phyloP scores from a whole-genome alignment of 2,329 filamentous ascomycete species.

The Beauveria sp. region DNA sequence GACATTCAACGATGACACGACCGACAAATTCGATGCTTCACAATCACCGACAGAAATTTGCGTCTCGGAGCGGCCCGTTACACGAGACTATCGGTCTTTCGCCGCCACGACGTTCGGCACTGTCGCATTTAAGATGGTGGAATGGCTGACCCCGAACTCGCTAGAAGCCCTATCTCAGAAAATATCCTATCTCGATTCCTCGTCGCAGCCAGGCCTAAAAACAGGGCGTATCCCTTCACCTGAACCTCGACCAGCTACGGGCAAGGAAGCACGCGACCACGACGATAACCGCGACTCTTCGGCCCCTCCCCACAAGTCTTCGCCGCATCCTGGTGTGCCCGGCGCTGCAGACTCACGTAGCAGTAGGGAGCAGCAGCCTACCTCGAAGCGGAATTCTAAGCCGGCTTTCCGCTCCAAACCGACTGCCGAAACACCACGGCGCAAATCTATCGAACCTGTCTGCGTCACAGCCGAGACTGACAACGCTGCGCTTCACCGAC shows the following conservation, averaged over 20 bases:
- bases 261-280: background rate
- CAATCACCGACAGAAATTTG: constrained; percentile 21
- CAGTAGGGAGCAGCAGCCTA: background rate
- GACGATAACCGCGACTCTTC: background rate
- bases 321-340: background rate
- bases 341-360: background rate
- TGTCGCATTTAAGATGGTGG: constrained; percentile 60
- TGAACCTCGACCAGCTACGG: background rate
- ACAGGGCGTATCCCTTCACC: background rate
- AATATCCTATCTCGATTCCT: constrained; percentile 11
- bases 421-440: constrained; percentile 11
- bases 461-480: constrained; percentile 18
- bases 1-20: background rate
- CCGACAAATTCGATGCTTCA: background rate
- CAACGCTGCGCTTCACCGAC: constrained; percentile 21
- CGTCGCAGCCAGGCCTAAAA: background rate
- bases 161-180: constrained; percentile 40
- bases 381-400: constrained; percentile 13
- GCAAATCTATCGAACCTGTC: constrained; percentile 10
- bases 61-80: constrained; percentile 38
- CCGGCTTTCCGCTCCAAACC: constrained; percentile 16
- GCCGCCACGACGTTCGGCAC: constrained; percentile 58
- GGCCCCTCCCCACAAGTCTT: background rate
- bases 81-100: constrained; percentile 52
- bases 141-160: constrained; percentile 59